phyloP scores from a whole-genome alignment of 345 rosid genomes.

The Hypericum perforatum region DNA sequence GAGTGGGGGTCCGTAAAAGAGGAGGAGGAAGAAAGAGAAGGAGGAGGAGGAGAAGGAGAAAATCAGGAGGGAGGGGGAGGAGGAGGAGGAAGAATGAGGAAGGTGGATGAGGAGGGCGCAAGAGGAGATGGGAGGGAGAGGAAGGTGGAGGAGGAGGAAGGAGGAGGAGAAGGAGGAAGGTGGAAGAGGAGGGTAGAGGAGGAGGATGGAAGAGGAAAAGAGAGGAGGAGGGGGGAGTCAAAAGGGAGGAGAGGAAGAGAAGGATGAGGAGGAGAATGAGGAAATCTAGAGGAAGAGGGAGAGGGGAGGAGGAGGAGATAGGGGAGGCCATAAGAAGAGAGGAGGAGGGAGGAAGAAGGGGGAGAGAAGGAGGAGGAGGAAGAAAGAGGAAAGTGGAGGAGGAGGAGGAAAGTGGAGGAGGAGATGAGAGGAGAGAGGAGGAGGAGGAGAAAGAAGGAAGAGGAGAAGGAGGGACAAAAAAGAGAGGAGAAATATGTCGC shows the following conservation, averaged over 20 bases:
- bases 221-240: constrained; percentile 48
- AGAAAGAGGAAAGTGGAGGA: too few relatives aligned
- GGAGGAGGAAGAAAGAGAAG: constrained; percentile 1
- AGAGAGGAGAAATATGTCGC: too few relatives aligned
- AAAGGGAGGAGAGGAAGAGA: constrained; percentile 31
- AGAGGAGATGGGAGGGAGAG: constrained; percentile 23
- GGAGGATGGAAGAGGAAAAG: constrained; percentile 43
- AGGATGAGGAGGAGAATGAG: constrained; percentile 57
- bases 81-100: constrained; percentile 52
- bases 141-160: constrained; percentile 28
- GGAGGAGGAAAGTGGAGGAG: too few relatives aligned
- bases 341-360: too few relatives aligned
- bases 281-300: constrained; percentile 32
- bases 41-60: constrained; percentile 20
- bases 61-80: constrained; percentile 10
- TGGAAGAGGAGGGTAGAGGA: constrained; percentile 35
- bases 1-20: background rate
- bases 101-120: constrained; percentile 44
- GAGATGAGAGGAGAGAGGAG: too few relatives aligned
- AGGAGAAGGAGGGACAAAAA: too few relatives aligned
- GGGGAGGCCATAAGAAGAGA: too few relatives aligned
- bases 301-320: too few relatives aligned
- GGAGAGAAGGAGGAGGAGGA: too few relatives aligned
- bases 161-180: constrained; percentile 48
- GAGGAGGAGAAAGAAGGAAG: too few relatives aligned